Conservation (phyloP, 2,329 filamentous ascomycete genomes). For the Cladophialophora psammophila region DNA sequence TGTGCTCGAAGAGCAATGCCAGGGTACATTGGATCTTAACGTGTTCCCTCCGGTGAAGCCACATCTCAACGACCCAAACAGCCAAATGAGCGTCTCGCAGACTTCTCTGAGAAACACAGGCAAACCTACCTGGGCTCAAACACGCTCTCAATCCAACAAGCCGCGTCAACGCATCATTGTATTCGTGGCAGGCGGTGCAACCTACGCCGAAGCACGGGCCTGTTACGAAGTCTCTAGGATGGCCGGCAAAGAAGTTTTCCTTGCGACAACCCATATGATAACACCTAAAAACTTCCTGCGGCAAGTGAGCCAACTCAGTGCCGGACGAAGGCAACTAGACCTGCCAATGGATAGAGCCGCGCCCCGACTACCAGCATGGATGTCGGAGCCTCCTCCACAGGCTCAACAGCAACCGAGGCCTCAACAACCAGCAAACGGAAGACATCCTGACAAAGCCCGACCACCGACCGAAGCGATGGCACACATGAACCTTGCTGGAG, state of each 20-base stretch:
- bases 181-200: conserved; percentile 94
- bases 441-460: conserved; percentile 18
- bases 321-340: conserved; percentile 76
- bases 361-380: conserved; percentile 81
- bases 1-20: conserved; percentile 78
- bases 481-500: conserved; percentile 38
- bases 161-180: conserved; percentile 90
- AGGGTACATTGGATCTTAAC: conserved; percentile 70
- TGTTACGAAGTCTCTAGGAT: conserved; percentile 86
- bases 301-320: conserved; percentile 80
- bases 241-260: conserved; percentile 80
- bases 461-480: conserved; percentile 38
- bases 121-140: conserved; percentile 94
- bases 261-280: conserved; percentile 91
- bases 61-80: conserved; percentile 59
- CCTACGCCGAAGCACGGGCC: conserved; percentile 84
- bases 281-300: conserved; percentile 82
- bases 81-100: conserved; percentile 62
- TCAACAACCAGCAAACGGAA: conserved; percentile 33
- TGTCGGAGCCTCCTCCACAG: conserved; percentile 66
- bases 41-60: conserved; percentile 77
- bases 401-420: conserved; percentile 38
- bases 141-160: conserved; percentile 75
- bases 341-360: conserved; percentile 82
- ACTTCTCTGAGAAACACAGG: conserved; percentile 81